Evolutionary conservation across 805 yeast genomes (phyloP).

Genomic region (Suhomyces sp.): DNA sequence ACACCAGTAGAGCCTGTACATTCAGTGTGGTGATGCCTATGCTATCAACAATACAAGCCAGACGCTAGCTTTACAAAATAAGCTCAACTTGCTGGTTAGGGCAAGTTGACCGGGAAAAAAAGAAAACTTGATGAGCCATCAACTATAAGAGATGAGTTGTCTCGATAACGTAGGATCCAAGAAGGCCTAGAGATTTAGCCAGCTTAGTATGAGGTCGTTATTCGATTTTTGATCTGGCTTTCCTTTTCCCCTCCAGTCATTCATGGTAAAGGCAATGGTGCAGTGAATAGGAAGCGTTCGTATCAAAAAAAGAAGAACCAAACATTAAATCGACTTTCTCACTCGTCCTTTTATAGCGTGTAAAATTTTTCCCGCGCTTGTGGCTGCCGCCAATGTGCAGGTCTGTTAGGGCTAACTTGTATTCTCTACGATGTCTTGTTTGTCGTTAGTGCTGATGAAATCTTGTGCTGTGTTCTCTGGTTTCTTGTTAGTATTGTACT

Average conservation of each 20-base stretch:
- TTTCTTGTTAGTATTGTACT: constrained; percentile 3
- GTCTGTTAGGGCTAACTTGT: not conserved
- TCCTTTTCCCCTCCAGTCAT: constrained; percentile 42
- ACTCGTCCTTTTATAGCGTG: not conserved
- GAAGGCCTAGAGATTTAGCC: constrained; percentile 17
- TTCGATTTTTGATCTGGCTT: constrained; percentile 28
- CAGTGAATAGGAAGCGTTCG: constrained; percentile 42
- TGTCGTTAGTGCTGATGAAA: not conserved
- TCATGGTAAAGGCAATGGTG: constrained; percentile 31
- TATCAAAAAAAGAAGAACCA: constrained; percentile 28
- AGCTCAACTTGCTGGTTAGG: not conserved
- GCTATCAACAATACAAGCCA: not conserved
- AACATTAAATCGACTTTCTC: not conserved
- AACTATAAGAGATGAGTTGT: constrained; percentile 14
- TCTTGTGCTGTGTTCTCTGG: not conserved
- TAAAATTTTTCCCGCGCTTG: not conserved
- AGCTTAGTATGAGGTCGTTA: constrained; percentile 35
- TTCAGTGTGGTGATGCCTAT: not conserved
- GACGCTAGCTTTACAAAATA: not conserved
- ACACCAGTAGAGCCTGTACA: not conserved
- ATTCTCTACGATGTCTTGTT: not conserved
- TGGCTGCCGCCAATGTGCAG: not conserved
- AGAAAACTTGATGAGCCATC: not conserved
- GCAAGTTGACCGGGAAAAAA: not conserved
- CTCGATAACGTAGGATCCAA: constrained; percentile 42